These are phyloP conservation scores for Geotrichum bryndzae DNA, from an alignment of 1,139 yeast genomes.

Conservation along the genomic window DNA sequence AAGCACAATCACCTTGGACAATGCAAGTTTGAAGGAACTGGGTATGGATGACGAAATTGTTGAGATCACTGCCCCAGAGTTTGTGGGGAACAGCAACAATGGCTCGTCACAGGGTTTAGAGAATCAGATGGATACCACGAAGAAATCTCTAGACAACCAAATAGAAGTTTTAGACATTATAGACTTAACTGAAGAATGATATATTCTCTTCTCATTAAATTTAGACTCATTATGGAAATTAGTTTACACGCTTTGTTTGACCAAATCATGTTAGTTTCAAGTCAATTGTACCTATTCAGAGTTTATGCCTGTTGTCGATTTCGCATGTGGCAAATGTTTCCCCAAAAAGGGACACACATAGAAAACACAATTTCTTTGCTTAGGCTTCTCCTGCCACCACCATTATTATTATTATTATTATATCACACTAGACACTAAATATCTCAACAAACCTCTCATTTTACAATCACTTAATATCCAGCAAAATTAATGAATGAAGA, in stretches of 20 bases:
- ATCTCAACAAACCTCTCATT: background rate
- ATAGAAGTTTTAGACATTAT: slow-evolving; percentile 1
- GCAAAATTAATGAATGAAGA: slow-evolving; percentile 60
- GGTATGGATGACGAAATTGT: slow-evolving; percentile 20
- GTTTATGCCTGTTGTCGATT: background rate
- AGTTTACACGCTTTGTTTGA: background rate
- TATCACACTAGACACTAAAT: background rate
- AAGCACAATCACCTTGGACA: background rate
- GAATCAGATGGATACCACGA: background rate
- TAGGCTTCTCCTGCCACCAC: background rate
- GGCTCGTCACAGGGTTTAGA: background rate
- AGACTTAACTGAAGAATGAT: slow-evolving; percentile 6
- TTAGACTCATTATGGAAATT: background rate
- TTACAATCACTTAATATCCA: background rate
- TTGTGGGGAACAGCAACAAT: background rate
- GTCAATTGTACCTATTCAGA: background rate
- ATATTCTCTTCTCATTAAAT: too few relatives aligned
- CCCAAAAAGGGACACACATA: background rate
- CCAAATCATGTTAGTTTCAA: background rate
- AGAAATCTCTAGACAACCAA: background rate
- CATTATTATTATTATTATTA: background rate
- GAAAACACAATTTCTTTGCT: background rate
- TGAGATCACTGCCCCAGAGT: slow-evolving; percentile 3
- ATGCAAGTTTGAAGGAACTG: slow-evolving; percentile 10
- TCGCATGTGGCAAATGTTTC: background rate